Percentiles rank a stretch among this genome's conserved stretches.
Conservation (phyloP, 192 early-diverging fungal genomes). For the Coemansia sp. region DNA sequence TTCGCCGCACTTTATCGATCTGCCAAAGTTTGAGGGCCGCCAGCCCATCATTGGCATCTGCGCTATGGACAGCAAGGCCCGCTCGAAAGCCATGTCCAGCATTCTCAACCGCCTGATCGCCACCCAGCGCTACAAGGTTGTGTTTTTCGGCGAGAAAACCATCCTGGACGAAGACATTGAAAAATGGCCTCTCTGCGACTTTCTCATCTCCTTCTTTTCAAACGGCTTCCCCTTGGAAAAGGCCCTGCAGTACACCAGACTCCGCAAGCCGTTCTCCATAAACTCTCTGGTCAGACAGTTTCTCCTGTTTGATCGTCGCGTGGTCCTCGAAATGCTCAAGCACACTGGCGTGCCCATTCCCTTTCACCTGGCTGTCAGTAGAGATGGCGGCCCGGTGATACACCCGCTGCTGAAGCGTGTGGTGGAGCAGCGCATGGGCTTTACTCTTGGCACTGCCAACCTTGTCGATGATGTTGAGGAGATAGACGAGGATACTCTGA, state of each 20-base stretch:
- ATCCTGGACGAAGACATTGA: slow-evolving; percentile 90
- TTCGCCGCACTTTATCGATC: slow-evolving; percentile 41
- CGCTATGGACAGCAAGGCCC: slow-evolving; percentile 90
- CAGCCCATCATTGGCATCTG: slow-evolving; percentile 72
- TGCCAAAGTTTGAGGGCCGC: slow-evolving; percentile 35
- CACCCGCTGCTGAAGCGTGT: slow-evolving; percentile 54
- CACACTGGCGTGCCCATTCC: slow-evolving; percentile 81
- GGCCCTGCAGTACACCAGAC: slow-evolving; percentile 82
- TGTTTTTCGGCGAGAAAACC: slow-evolving; percentile 96
- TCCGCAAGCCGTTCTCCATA: slow-evolving; percentile 81
- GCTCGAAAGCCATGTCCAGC: slow-evolving; percentile 95
- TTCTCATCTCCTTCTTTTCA: slow-evolving; percentile 96
- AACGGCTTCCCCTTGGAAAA: slow-evolving; percentile 89
- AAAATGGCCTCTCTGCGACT: slow-evolving; percentile 92
- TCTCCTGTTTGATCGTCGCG: slow-evolving; percentile 83
- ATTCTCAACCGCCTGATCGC: slow-evolving; percentile 72
- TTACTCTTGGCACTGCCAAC: slow-evolving; percentile 39
- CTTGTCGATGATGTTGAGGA: slow-evolving; percentile 14
- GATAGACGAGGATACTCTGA: slow-evolving; percentile 67
- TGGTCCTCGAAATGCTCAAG: slow-evolving; percentile 79
- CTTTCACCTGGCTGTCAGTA: slow-evolving; percentile 63
- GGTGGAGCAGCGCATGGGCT: slow-evolving; percentile 52
- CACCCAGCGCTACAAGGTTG: slow-evolving; percentile 70
- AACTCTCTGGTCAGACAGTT: slow-evolving; percentile 91
- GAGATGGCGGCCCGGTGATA: slow-evolving; percentile 63